Conservation (phyloP, 352 stramenopile species). For the Aphanomyces euteiches region DNA sequence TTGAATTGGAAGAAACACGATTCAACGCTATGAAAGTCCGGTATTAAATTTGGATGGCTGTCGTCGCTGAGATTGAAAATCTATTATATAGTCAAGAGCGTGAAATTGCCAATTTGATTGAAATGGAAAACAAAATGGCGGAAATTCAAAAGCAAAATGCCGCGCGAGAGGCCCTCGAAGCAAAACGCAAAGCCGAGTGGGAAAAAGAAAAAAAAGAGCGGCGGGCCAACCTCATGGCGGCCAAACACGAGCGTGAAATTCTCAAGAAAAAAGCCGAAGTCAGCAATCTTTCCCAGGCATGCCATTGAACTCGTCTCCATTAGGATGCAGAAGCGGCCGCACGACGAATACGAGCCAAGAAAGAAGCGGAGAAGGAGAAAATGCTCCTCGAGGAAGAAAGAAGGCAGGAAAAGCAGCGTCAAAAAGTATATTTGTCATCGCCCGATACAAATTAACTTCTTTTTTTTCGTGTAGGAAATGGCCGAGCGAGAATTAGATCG, state of each 20-base stretch:
- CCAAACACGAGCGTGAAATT: conserved; percentile 60
- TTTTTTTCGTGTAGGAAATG: conserved; percentile 35
- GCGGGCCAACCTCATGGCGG: conserved; percentile 46
- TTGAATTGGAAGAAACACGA: conserved; percentile 57
- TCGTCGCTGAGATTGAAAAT: no score
- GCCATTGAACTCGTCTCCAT: no score
- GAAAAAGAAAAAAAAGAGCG: conserved; percentile 49
- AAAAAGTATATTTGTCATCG: conserved; percentile 28
- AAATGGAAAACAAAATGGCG: conserved; percentile 70
- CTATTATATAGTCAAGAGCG: conserved; percentile 42
- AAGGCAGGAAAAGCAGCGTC: conserved; percentile 37
- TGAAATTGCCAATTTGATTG: conserved; percentile 69
- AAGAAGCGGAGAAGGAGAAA: conserved; percentile 50
- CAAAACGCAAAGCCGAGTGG: conserved; percentile 53
- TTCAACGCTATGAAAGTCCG: conserved; percentile 64
- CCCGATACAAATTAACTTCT: not conserved
- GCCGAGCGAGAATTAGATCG: conserved; percentile 52
- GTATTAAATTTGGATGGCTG: not conserved
- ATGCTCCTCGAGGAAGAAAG: conserved; percentile 45
- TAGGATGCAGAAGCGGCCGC: conserved; percentile 48
- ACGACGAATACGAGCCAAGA: conserved; percentile 44
- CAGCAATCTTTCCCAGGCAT: not conserved
- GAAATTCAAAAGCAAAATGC: conserved; percentile 63
- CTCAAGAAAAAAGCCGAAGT: conserved; percentile 55
- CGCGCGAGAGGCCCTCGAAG: conserved; percentile 48